A percentile compares a stretch with the other conserved stretches of the same genome.
Evolutionary conservation across 805 yeast genomes (phyloP).

Genomic region (Isabelozyma rhagii): DNA sequence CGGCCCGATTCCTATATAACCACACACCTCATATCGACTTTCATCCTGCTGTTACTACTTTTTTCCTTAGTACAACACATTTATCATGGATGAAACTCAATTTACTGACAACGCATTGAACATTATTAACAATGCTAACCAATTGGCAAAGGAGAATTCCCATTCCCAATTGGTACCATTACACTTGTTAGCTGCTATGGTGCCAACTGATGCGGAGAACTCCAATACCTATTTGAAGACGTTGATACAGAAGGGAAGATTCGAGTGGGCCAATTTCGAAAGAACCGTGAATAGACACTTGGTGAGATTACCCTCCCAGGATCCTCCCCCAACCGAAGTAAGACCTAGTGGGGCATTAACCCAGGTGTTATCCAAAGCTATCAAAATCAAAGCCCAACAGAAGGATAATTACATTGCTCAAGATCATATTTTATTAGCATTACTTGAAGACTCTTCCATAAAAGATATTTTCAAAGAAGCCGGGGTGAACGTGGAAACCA

Average conservation of each 20-base stretch:
- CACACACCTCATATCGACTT: neutral
- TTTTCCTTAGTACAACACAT: neutral
- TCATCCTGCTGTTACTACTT: neutral
- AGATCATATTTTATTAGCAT: constrained; percentile 85
- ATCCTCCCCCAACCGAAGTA: constrained; percentile 83
- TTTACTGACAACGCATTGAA: constrained; percentile 92
- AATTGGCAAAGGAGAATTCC: constrained; percentile 70
- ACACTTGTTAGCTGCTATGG: constrained; percentile 95
- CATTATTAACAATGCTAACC: constrained; percentile 73
- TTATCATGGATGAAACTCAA: constrained; percentile 62
- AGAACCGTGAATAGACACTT: constrained; percentile 76
- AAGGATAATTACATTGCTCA: constrained; percentile 91
- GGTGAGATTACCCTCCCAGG: constrained; percentile 82
- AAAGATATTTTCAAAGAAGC: constrained; percentile 71
- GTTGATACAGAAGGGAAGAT: constrained; percentile 79
- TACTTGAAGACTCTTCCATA: constrained; percentile 74
- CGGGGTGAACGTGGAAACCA: constrained; percentile 61
- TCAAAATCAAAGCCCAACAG: constrained; percentile 77
- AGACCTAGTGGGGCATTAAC: constrained; percentile 75
- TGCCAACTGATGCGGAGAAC: constrained; percentile 73
- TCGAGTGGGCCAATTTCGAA: constrained; percentile 79
- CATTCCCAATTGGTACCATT: constrained; percentile 65
- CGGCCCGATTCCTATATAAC: neutral
- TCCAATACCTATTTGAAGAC: constrained; percentile 68
- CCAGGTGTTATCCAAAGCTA: constrained; percentile 69